A percentile compares a stretch with the other conserved stretches of the same genome.
phyloP scores from a whole-genome alignment of 192 early-diverging fungal species.

The Phlyctochytrium arcticum region DNA sequence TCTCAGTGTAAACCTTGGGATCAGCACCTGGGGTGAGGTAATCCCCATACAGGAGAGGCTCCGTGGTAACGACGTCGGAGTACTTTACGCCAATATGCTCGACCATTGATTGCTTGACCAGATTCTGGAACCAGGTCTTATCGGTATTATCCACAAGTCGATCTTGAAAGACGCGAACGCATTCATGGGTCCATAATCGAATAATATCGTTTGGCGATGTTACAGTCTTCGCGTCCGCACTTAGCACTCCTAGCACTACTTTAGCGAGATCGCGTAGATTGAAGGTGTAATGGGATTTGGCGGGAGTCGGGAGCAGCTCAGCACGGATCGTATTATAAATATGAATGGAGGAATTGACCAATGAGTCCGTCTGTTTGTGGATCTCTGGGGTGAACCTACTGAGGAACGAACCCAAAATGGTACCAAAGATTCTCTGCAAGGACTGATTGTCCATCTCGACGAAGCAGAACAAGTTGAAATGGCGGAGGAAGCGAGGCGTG shows the following conservation, averaged over 20 bases:
- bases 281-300: constrained; percentile 64
- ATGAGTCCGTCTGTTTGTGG: constrained; percentile 33
- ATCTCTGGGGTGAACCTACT: constrained; percentile 51
- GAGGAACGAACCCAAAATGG: constrained; percentile 51
- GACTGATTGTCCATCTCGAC: constrained; percentile 57
- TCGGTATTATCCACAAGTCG: constrained; percentile 56
- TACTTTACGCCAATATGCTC: constrained; percentile 43
- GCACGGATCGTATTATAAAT: constrained; percentile 57
- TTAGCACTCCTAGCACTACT: constrained; percentile 53
- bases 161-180: constrained; percentile 57
- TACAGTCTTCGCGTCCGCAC: constrained; percentile 47
- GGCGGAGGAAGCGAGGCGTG: constrained; percentile 47
- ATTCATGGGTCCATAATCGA: constrained; percentile 59
- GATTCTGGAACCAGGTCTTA: constrained; percentile 52
- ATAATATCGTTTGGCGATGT: constrained; percentile 47
- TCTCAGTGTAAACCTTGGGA: constrained; percentile 52
- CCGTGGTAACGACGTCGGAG: constrained; percentile 46
- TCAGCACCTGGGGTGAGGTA: constrained; percentile 56
- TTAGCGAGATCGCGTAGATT: constrained; percentile 60
- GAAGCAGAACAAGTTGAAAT: constrained; percentile 57
- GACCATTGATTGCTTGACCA: constrained; percentile 43
- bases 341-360: constrained; percentile 48
- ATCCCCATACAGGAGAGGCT: constrained; percentile 56
- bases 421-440: constrained; percentile 50
- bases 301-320: constrained; percentile 55